phyloP scores from a whole-genome alignment of 2,329 filamentous ascomycete species.

The Tolypocladium capitatum region DNA sequence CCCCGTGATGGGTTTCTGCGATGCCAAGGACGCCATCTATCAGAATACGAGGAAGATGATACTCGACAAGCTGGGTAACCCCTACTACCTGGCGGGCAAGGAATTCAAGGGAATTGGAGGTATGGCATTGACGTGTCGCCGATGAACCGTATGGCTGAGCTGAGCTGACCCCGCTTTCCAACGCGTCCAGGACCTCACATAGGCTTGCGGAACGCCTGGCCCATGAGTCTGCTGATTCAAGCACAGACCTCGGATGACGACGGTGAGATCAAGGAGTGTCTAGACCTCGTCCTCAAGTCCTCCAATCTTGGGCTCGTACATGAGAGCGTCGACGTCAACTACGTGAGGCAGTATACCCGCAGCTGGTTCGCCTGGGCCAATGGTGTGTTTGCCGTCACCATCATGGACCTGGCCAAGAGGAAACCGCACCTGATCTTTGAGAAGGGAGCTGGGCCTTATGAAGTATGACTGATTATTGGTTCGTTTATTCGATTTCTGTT shows the following conservation, averaged over 20 bases:
- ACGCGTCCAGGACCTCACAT: conserved; percentile 44
- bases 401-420: conserved; percentile 75
- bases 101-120: conserved; percentile 84
- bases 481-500: conserved; percentile 10
- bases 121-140: conserved; percentile 19
- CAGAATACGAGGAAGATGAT: conserved; percentile 75
- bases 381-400: conserved; percentile 84
- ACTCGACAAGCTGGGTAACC: conserved; percentile 63
- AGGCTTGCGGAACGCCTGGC: conserved; percentile 85
- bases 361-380: conserved; percentile 99
- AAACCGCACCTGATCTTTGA: conserved; percentile 83
- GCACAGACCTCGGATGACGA: conserved; percentile 80
- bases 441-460: conserved; percentile 45
- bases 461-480: conserved; percentile 20
- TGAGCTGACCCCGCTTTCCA: conserved; percentile 4
- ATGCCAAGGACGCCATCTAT: conserved; percentile 55
- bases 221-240: conserved; percentile 87
- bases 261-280: conserved; percentile 60
- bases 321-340: conserved; percentile 79
- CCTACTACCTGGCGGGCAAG: conserved; percentile 69
- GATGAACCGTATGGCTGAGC: conserved; percentile 1
- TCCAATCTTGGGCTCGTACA: conserved; percentile 73
- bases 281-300: conserved; percentile 62
- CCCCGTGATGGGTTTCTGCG: conserved; percentile 65
- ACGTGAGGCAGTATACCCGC: conserved; percentile 54